Evolutionary conservation across 2,329 filamentous ascomycete species (phyloP).

Genomic region (Escovopsis sp.): DNA sequence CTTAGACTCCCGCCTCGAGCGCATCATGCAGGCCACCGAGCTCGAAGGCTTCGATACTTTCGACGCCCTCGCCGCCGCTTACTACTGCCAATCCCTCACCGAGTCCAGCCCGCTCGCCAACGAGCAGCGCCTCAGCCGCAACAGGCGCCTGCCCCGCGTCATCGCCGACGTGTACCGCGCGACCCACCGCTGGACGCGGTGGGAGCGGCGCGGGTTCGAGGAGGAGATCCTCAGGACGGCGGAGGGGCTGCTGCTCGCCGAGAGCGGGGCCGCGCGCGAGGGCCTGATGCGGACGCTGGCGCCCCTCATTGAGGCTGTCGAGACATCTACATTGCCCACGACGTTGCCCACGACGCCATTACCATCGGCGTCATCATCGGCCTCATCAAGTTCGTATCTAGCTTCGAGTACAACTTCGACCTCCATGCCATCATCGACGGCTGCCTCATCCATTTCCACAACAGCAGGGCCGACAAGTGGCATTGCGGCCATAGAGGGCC

Average conservation of each 20-base stretch:
- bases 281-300: slow-evolving; percentile 6
- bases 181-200: slow-evolving; percentile 9
- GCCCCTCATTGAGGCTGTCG: slow-evolving; percentile 7
- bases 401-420: too few relatives aligned
- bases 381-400: too few relatives aligned
- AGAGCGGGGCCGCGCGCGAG: slow-evolving; percentile 3
- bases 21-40: slow-evolving; percentile 10
- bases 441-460: too few relatives aligned
- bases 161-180: slow-evolving; percentile 9
- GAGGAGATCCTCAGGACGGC: slow-evolving; percentile 14
- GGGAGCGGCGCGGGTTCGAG: slow-evolving; percentile 13
- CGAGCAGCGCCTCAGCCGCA: slow-evolving; percentile 13
- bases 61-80: slow-evolving; percentile 12
- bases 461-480: too few relatives aligned
- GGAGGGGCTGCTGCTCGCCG: slow-evolving; percentile 9
- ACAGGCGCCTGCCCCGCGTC: slow-evolving; percentile 11
- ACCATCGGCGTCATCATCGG: too few relatives aligned
- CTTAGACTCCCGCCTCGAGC: slow-evolving; percentile 9
- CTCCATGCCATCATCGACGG: too few relatives aligned
- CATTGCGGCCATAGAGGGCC: too few relatives aligned
- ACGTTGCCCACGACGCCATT: too few relatives aligned
- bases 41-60: slow-evolving; percentile 13
- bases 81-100: slow-evolving; percentile 11
- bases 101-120: slow-evolving; percentile 9
- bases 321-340: too few relatives aligned